phyloP scores from a whole-genome alignment of 1,139 yeast species.

The Zygosaccharomyces sapae region DNA sequence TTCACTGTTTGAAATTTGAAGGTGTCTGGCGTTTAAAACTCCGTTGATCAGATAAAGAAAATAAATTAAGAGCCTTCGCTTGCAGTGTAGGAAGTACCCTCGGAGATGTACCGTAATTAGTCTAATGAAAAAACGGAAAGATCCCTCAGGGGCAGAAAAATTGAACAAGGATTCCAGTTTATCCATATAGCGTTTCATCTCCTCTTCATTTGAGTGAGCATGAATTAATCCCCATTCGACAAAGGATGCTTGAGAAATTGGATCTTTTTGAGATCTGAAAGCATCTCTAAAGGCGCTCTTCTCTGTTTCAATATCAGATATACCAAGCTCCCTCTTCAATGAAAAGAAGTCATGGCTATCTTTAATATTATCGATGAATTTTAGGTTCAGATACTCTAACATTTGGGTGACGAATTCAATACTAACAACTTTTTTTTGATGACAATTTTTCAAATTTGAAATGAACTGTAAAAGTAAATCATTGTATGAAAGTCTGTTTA shows the following conservation, averaged over 20 bases:
- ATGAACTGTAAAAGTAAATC: conserved; percentile 18
- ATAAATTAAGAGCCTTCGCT: conserved; percentile 6
- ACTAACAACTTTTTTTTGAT: conserved; percentile 9
- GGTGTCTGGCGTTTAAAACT: conserved; percentile 13
- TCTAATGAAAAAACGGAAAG: conserved; percentile 8
- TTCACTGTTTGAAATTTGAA: conserved; percentile 19
- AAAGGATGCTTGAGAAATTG: conserved; percentile 12
- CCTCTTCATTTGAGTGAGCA: conserved; percentile 6
- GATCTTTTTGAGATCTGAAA: conserved; percentile 8
- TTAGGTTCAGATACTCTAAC: conserved; percentile 21
- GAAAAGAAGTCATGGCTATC: conserved; percentile 21
- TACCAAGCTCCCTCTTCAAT: conserved; percentile 27
- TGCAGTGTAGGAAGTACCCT: conserved; percentile 7
- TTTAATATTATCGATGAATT: conserved; percentile 25
- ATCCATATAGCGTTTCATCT: conserved; percentile 10
- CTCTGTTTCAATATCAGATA: conserved; percentile 30
- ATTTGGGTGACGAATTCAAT: conserved; percentile 11
- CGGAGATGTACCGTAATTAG: conserved; percentile 12
- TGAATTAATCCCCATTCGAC: conserved; percentile 17
- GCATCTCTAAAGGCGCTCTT: conserved; percentile 27
- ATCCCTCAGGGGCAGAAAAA: conserved; percentile 5
- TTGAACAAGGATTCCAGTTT: conserved; percentile 17
- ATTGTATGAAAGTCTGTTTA: conserved; percentile 15
- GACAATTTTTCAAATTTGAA: conserved; percentile 12
- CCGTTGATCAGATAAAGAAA: conserved; percentile 18